phyloP scores from a whole-genome alignment of 2,329 filamentous ascomycete species.

The Madurella fahalii region DNA sequence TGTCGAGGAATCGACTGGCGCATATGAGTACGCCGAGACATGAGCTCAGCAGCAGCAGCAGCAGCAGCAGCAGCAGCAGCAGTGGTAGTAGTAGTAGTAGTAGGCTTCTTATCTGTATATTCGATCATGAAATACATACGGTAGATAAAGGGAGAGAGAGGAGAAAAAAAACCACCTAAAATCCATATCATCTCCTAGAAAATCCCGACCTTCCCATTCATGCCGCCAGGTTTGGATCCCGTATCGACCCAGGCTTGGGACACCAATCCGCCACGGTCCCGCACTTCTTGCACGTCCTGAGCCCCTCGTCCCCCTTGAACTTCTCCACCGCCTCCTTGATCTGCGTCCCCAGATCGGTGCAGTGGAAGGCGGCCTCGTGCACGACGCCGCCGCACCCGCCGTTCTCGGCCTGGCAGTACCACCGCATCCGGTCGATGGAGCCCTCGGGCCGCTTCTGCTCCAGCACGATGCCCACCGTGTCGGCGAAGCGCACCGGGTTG shows the following conservation, averaged over 20 bases:
- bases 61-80: no score
- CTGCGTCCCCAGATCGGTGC: constrained; percentile 86
- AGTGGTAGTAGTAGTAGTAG: background rate
- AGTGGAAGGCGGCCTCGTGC: constrained; percentile 82
- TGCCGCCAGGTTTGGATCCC: constrained; percentile 53
- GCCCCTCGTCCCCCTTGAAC: constrained; percentile 64
- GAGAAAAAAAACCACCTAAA: background rate
- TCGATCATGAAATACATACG: no score
- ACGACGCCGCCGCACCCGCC: constrained; percentile 62
- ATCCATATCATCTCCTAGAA: constrained; percentile 1
- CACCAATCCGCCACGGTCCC: constrained; percentile 70
- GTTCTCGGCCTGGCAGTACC: constrained; percentile 67
- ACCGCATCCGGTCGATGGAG: constrained; percentile 74
- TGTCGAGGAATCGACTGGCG: constrained; percentile 73
- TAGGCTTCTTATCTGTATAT: constrained; percentile 2
- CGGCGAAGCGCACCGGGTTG: constrained; percentile 87
- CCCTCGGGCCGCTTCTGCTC: constrained; percentile 74
- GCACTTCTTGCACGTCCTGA: constrained; percentile 73
- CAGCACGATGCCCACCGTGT: constrained; percentile 91
- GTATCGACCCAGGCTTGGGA: constrained; percentile 56
- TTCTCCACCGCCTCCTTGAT: constrained; percentile 86
- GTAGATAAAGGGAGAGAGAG: background rate
- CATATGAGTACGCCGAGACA: constrained; percentile 74
- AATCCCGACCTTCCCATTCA: background rate
- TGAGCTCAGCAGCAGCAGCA: no score